Evolutionary conservation across 768 basidiomycete genomes (phyloP).

Genomic region (Trametes meyenii): DNA sequence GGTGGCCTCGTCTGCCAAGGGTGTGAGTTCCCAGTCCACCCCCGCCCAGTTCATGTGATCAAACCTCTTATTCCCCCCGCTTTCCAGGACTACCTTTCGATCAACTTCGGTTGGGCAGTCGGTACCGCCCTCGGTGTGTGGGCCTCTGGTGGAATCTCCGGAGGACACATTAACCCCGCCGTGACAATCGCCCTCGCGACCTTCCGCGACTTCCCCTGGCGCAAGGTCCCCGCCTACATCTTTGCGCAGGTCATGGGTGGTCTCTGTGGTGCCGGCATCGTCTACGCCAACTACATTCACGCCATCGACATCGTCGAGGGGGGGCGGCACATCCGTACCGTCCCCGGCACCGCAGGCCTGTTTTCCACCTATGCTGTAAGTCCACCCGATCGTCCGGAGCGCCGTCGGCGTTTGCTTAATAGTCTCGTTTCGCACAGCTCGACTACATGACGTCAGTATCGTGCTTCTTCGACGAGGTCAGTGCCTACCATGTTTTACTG

Average conservation of each 20-base stretch:
- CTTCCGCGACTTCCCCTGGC: constrained; percentile 77
- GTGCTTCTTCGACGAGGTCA: constrained; percentile 50
- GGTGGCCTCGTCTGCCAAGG: constrained; percentile 53
- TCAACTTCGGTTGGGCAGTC: constrained; percentile 58
- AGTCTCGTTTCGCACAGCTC: constrained; percentile 30
- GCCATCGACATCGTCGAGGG: constrained; percentile 70
- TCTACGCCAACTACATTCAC: constrained; percentile 68
- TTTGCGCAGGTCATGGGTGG: constrained; percentile 65
- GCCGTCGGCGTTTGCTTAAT: not conserved
- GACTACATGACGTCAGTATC: constrained; percentile 47
- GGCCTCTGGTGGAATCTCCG: constrained; percentile 67
- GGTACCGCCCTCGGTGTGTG: constrained; percentile 70
- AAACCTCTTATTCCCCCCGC: not conserved
- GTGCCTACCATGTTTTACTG: not conserved
- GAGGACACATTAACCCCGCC: constrained; percentile 57
- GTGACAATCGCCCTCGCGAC: constrained; percentile 70
- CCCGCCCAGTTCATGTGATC: not conserved
- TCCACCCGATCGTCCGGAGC: constrained; percentile 4
- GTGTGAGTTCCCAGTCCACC: constrained; percentile 41
- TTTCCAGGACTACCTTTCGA: constrained; percentile 48
- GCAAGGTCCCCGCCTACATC: constrained; percentile 74
- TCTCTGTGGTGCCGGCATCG: constrained; percentile 55
- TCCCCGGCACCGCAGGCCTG: constrained; percentile 55
- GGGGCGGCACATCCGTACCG: constrained; percentile 53
- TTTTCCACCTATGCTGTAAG: constrained; percentile 66